Conservation (phyloP, 768 basidiomycete species). For the Sutorius australiensis region DNA sequence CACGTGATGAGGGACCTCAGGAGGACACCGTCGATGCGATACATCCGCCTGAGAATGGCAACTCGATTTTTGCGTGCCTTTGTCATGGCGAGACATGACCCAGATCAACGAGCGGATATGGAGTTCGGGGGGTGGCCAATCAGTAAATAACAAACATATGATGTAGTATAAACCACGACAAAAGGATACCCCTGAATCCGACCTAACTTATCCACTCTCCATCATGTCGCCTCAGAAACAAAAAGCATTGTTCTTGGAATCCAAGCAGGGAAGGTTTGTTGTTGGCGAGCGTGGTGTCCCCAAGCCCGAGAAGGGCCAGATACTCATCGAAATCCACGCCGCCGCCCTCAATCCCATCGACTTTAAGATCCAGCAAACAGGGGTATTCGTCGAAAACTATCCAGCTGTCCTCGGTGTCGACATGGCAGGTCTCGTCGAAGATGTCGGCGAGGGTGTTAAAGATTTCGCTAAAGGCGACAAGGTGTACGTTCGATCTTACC, state of each 20-base stretch:
- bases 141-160: constrained; percentile 24
- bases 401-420: constrained; percentile 37
- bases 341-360: constrained; percentile 46
- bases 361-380: constrained; percentile 36
- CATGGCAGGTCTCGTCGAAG: constrained; percentile 37
- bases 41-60: constrained; percentile 30
- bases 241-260: constrained; percentile 28
- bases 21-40: constrained; percentile 31
- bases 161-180: constrained; percentile 11
- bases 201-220: constrained; percentile 15
- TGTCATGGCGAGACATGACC: constrained; percentile 29
- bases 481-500: constrained; percentile 29
- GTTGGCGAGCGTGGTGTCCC: constrained; percentile 27
- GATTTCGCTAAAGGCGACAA: constrained; percentile 37
- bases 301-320: constrained; percentile 36
- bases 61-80: constrained; percentile 30
- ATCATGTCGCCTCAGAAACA: constrained; percentile 26
- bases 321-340: constrained; percentile 40
- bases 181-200: background rate
- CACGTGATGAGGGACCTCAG: constrained; percentile 25
- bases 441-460: constrained; percentile 36
- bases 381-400: constrained; percentile 31
- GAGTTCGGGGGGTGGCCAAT: constrained; percentile 31
- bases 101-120: constrained; percentile 24
- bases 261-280: constrained; percentile 28